Conservation (phyloP, 2,329 filamentous ascomycete genomes). For the Fusarium annulatum region DNA sequence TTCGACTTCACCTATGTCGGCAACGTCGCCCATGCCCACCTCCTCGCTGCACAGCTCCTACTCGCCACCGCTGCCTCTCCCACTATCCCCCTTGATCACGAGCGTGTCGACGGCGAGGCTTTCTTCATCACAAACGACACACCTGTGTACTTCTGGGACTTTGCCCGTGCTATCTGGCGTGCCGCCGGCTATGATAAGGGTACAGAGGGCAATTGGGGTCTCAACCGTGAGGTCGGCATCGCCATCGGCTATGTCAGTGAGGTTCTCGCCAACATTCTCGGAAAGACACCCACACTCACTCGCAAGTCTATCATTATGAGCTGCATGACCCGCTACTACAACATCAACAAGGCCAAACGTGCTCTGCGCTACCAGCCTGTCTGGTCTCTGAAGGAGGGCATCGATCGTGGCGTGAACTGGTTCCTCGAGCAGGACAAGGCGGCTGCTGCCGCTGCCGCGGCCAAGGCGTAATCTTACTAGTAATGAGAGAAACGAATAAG, state of each 20-base stretch:
- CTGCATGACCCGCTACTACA: conserved; percentile 82
- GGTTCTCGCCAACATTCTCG: conserved; percentile 59
- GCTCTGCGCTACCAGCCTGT: conserved; percentile 77
- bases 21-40: conserved; percentile 79
- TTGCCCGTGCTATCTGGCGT: conserved; percentile 81
- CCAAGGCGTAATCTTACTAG: conserved; percentile 37
- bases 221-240: conserved; percentile 64
- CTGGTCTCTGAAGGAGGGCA: conserved; percentile 73
- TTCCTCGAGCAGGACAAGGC: conserved; percentile 63
- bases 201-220: conserved; percentile 64
- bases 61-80: conserved; percentile 67
- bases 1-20: conserved; percentile 74
- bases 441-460: conserved; percentile 23
- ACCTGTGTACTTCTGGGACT: conserved; percentile 92
- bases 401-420: conserved; percentile 65
- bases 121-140: conserved; percentile 93
- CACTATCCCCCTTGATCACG: conserved; percentile 74
- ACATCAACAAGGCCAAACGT: conserved; percentile 78
- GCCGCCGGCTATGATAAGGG: conserved; percentile 65
- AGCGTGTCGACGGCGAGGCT: conserved; percentile 83
- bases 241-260: conserved; percentile 65
- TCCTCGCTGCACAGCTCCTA: conserved; percentile 81
- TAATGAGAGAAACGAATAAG: background rate
- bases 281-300: conserved; percentile 67
- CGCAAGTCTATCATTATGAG: conserved; percentile 72